Evolutionary conservation across 306 rosid species (phyloP).

Genomic region (Hylodesmum podocarpum): DNA sequence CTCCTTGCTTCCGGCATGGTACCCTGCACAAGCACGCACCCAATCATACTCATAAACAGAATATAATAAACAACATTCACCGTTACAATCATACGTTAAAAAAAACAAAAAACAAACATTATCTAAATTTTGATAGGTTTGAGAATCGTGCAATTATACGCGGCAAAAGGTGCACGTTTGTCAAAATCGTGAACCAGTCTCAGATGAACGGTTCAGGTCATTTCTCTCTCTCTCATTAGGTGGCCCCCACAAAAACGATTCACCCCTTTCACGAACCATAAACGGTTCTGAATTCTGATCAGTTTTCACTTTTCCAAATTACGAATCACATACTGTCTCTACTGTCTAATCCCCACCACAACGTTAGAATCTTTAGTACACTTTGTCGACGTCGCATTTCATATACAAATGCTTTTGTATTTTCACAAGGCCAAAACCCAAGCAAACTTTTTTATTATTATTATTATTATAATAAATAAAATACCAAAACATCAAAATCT

Average conservation of each 20-base stretch:
- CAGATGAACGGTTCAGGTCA: constrained; percentile 18
- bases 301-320: background rate
- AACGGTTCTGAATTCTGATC: constrained; percentile 18
- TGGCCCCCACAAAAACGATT: background rate
- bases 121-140: background rate
- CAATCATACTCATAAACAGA: background rate
- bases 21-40: constrained; percentile 42
- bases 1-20: constrained; percentile 68
- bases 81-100: background rate
- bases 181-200: constrained; percentile 26
- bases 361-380: background rate
- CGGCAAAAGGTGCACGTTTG: constrained; percentile 8
- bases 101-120: too few relatives aligned
- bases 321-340: background rate
- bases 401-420: background rate
- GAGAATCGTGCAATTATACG: constrained; percentile 21
- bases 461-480: too few relatives aligned
- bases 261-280: background rate
- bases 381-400: constrained; percentile 7
- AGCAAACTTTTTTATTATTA: background rate
- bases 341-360: background rate
- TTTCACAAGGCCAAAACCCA: background rate
- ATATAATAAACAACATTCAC: background rate
- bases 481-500: background rate
- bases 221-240: background rate